Percentiles rank a stretch among this genome's conserved stretches.
Evolutionary conservation across 768 basidiomycete genomes (phyloP).

Genomic region (Auriscalpium orientale): DNA sequence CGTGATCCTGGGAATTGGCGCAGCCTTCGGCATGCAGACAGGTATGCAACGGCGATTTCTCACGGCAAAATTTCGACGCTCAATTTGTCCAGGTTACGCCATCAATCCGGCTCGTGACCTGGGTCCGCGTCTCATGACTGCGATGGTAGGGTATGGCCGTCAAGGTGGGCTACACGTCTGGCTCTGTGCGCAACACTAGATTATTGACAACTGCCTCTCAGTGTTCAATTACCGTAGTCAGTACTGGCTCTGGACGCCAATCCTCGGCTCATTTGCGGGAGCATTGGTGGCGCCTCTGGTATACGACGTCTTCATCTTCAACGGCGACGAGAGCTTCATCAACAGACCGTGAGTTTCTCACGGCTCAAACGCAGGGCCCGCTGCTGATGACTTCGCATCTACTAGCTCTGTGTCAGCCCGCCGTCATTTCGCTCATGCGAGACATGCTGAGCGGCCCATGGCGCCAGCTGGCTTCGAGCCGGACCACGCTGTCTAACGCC

Average conservation of each 20-base stretch:
- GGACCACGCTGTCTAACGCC: not conserved
- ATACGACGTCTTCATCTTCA: slow-evolving; percentile 54
- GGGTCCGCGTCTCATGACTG: slow-evolving; percentile 59
- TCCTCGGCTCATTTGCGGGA: slow-evolving; percentile 55
- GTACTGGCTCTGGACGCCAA: slow-evolving; percentile 69
- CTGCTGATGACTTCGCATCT: not conserved
- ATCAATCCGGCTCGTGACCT: slow-evolving; percentile 70
- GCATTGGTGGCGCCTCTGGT: slow-evolving; percentile 44
- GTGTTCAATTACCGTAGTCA: slow-evolving; percentile 44
- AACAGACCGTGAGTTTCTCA: slow-evolving; percentile 42
- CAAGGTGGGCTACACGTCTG: slow-evolving; percentile 21
- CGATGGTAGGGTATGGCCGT: slow-evolving; percentile 65
- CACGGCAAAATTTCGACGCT: not conserved
- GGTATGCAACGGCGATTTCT: slow-evolving; percentile 3
- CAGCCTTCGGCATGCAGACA: slow-evolving; percentile 56
- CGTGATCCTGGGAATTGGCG: slow-evolving; percentile 47
- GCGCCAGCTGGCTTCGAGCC: slow-evolving; percentile 3
- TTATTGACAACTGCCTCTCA: not conserved
- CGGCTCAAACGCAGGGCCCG: not conserved
- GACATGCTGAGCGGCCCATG: not conserved
- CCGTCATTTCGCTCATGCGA: not conserved
- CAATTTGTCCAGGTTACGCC: slow-evolving; percentile 36
- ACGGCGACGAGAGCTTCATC: slow-evolving; percentile 45
- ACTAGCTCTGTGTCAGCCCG: slow-evolving; percentile 2
- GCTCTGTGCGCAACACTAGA: not conserved